Evolutionary conservation across 2,329 filamentous ascomycete species (phyloP), one percentile per base, ranked within the genome.

Genomic region (Chaetomium olivaceum): DNA sequence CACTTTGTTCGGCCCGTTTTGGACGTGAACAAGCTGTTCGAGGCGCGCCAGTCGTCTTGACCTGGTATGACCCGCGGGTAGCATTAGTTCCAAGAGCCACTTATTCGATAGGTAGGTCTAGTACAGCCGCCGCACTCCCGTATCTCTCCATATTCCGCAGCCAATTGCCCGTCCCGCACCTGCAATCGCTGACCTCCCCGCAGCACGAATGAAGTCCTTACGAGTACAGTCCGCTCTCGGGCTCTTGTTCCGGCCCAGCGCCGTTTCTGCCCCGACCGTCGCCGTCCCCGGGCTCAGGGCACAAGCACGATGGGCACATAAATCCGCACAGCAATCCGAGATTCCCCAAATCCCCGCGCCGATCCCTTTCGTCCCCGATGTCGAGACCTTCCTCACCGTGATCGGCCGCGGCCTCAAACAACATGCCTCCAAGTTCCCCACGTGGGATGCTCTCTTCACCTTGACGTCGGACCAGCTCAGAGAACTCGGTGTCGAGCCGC

Each of bases 391-490:
- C 79, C 89, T 98, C 68, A 92, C 86, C 43, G 83, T 97, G 66
- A 97, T 98, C 78, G 95, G 95, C 72, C 93, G 95, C 69, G 89
- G 89, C 72, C 87, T 97, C 73, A 88, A 85, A 74, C 87, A 90
- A 75, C 92, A 97, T 81, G 86, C 90, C 58, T 83, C 87, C 78
- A 98, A 98, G 78, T 92, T 99, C 73, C 88, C 91, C 2, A 89
- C 90, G 12, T 98, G 95, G 95, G 90, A 95, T 61, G 87, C 91
- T 6, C 87, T 99, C 55, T 98, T 98, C 84, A 89, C 89, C 55
- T 83, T 95, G 69, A 89, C 87, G 25, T 92, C 91, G 21, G 77
- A 83, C 54, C 89, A 98, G 78, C 83, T 99, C 70, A 88, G 89
- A 70, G 89, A 94, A 72, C 83, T 95, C 21, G 94, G 95, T 63